These are phyloP conservation scores for Linderniella brevidens DNA, from an alignment of 257 asterid species.

Conservation along the genomic window DNA sequence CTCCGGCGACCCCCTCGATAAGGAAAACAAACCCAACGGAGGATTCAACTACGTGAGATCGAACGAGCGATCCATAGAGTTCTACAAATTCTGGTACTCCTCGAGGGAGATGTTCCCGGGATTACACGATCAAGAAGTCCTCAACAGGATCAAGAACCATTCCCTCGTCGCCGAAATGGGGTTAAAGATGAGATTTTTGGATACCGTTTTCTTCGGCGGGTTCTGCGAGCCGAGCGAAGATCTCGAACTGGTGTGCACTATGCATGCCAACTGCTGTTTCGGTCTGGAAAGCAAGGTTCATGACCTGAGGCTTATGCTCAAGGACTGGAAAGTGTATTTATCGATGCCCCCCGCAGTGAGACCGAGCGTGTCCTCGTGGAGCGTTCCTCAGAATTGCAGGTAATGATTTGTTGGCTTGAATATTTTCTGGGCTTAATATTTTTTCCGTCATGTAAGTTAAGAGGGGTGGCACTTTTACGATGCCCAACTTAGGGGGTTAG, in stretches of 20 bases:
- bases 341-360: constrained; percentile 22
- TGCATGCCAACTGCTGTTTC: constrained; percentile 73
- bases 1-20: constrained; percentile 21
- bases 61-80: constrained; percentile 42
- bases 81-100: constrained; percentile 59
- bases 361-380: constrained; percentile 28
- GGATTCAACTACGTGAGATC: constrained; percentile 40
- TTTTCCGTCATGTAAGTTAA: too few relatives aligned
- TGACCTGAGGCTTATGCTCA: constrained; percentile 53
- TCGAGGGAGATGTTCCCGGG: constrained; percentile 36
- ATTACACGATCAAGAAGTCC: constrained; percentile 65
- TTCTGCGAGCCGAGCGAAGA: constrained; percentile 73
- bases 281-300: constrained; percentile 56
- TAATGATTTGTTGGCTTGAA: constrained; percentile 21
- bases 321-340: constrained; percentile 44
- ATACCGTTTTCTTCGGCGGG: constrained; percentile 48
- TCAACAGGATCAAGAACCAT: constrained; percentile 36
- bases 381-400: constrained; percentile 79
- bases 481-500: too few relatives aligned
- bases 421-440: too few relatives aligned
- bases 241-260: constrained; percentile 45
- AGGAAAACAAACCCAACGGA: constrained; percentile 28
- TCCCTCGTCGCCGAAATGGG: constrained; percentile 28
- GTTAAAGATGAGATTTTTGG: constrained; percentile 40
- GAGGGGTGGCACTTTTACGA: too few relatives aligned